Evolutionary conservation across 495 filamentous ascomycete species (phyloP), one percentile per base, ranked within the genome.

Genomic region (Xylaria acuta): DNA sequence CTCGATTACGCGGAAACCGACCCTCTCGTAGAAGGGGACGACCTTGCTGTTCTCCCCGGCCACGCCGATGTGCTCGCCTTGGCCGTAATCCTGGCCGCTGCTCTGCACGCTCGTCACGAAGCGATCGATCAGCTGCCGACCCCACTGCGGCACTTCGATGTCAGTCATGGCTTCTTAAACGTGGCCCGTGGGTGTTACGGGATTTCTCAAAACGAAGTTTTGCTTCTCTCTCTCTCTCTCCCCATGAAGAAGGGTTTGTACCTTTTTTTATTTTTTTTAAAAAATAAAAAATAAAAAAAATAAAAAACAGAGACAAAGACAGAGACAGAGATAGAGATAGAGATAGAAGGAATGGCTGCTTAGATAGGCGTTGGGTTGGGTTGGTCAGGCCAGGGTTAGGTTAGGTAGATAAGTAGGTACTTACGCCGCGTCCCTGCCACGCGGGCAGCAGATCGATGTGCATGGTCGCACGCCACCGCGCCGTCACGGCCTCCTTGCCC

Each of bases 1-100:
- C 7, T 73, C 74, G 62, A 80, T 77, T 11, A 84, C 71, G 67
- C 75, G 75, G 53, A 83, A 85, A 47, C 82, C 83, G n/a, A 80
- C 62, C 73, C 67, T 74, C 71, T 84, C 80, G 71, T 85, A 84
- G 66, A 84, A 84, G 67, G 64, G 51, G 41, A 85, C 81, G 11
- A 84, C 83, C 77, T 83, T 81, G 0, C 64, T 74, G 71, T 85
- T 85, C 75, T 85, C 83, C 45, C 75, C 80, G 8, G 77, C 74
- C 0, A 82, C 75, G 1, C 82, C 83, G 45, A 84, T 59, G 56
- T 82, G 76, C 3, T 82, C 73, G 25, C 83, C 83, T 67, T 64
- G 78, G 12, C 81, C 82, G 27, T 69, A 73, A 30, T 79, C 73
- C 58, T n/a, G 65, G 11, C 77, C 78, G 62, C 76, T 75, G 62